These are phyloP conservation scores for Spongospora subterranea DNA, from an alignment of 208 protist species.

Conservation along the genomic window DNA sequence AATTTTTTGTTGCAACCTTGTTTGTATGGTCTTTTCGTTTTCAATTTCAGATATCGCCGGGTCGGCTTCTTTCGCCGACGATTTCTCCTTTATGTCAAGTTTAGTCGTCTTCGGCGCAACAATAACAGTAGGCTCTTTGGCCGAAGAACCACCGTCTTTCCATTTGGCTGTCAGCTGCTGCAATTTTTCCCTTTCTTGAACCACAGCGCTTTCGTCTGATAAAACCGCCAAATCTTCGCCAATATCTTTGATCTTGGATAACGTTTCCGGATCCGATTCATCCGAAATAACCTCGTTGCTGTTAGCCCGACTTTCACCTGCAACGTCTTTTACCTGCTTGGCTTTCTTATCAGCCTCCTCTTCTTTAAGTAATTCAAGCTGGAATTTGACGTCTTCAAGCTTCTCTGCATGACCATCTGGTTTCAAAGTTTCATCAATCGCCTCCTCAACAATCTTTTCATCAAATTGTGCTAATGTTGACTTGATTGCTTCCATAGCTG, in stretches of 20 bases:
- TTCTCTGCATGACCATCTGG: conserved; percentile 1
- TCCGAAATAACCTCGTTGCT: background rate
- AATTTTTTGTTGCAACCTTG: background rate
- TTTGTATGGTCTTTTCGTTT: background rate
- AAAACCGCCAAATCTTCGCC: background rate
- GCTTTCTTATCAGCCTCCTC: background rate
- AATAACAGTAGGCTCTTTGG: background rate
- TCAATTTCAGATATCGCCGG: background rate
- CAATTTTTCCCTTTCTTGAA: background rate
- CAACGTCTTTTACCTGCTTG: background rate
- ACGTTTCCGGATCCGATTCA: background rate
- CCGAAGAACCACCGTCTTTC: background rate
- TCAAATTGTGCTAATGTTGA: background rate
- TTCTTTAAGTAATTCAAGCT: conserved; percentile 48
- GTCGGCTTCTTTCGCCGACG: background rate
- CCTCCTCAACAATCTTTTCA: conserved; percentile 46
- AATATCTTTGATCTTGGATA: background rate
- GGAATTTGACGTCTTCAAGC: conserved; percentile 57
- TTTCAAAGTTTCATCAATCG: background rate
- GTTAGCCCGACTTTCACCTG: background rate
- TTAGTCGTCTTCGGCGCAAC: background rate
- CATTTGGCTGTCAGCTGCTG: background rate
- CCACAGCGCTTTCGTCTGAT: background rate
- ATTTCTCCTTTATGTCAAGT: background rate
- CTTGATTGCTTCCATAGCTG: background rate